These are phyloP conservation scores for Penicillium sp. DNA, from an alignment of 2,329 filamentous ascomycete genomes.

Conservation along the genomic window DNA sequence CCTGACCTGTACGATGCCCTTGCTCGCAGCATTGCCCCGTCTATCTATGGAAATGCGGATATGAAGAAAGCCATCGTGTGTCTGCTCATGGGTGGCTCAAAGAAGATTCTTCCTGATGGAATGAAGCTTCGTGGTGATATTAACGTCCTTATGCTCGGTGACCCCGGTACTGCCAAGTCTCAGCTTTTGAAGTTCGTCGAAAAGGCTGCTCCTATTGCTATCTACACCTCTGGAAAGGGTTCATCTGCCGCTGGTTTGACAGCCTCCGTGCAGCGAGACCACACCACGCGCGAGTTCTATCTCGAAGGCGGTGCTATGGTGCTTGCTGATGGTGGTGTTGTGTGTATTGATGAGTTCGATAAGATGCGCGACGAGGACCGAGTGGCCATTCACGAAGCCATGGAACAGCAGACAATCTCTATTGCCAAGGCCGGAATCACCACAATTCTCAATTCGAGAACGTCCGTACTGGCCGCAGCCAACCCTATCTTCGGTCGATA, in stretches of 20 bases:
- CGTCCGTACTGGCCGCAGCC: constrained; percentile 89
- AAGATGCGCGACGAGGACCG: constrained; percentile 99
- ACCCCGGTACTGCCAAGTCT: constrained; percentile 97
- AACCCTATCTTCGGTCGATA: constrained; percentile 98
- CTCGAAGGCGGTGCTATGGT: constrained; percentile 99
- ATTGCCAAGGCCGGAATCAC: constrained; percentile 99
- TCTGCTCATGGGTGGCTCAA: constrained; percentile 87
- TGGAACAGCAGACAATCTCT: constrained; percentile 99
- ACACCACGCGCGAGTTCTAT: constrained; percentile 91
- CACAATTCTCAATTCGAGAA: constrained; percentile 93
- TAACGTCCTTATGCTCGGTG: constrained; percentile 93
- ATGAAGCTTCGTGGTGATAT: constrained; percentile 98
- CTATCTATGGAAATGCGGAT: constrained; percentile 92
- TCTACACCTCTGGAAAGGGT: constrained; percentile 98
- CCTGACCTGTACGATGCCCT: constrained; percentile 92
- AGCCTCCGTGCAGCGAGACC: constrained; percentile 91
- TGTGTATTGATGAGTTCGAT: constrained; percentile 99
- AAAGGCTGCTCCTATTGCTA: constrained; percentile 91
- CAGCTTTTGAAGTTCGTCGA: constrained; percentile 97
- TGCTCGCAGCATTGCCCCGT: constrained; percentile 89
- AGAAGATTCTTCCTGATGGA: constrained; percentile 95
- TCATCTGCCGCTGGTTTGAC: constrained; percentile 97
- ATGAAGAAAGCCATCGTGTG: constrained; percentile 98
- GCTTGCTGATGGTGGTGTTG: constrained; percentile 90
- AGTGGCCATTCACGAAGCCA: constrained; percentile 97